Evolutionary conservation across 805 yeast genomes (phyloP), one percentile per base, ranked within the genome.

Genomic region (Lipomyces anomalus): DNA sequence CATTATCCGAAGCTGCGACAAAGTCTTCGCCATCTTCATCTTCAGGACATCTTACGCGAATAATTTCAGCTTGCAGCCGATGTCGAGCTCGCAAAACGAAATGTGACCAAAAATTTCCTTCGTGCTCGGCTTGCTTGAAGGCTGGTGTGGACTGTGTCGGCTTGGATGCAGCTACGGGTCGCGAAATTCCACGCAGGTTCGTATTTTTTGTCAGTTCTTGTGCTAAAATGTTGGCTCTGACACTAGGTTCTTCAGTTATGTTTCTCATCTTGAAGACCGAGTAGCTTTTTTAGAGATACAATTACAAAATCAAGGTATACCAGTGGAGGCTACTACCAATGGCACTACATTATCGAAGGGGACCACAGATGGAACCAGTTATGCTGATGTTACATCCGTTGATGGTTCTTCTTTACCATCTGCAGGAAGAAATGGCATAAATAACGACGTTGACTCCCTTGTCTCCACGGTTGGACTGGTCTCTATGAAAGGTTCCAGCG

Each of bases 151-250:
- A 83, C 4, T 88, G 97, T 65, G 79, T 86, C 3, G 86, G 94
- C 0, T 64, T 84, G 2, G 96, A 89, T 61, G 88, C 95, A 0
- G 86, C 88, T 4, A 85, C 95, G 0, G 95, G 95, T 0, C 69
- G 95, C 44, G 87, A 83, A 54, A 78, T 87, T 1, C 94, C 96
- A 0, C 67, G 97, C 32, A 61, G 67, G 43, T 82, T 87, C 2
- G 43, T 18, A 13, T 5, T 29, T 30, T n/a, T 9, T 9, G 22
- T 35, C 41, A 5, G 11, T 22, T 22, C 7, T 32, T 24, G 21
- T 28, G 21, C 35, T 24, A 11, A 23, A 40, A 7, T 16, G 9
- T n/a, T 34, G n/a, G 37, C 9, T 34, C 9, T 7, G 17, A 20
- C 9, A 7, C 9, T 34, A 16, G 17, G 21, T 26, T n/a, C 4